Percentiles rank a stretch among this genome's conserved stretches.
Evolutionary conservation across 805 yeast genomes (phyloP).

Genomic region (Blastobotrys mokoenaii): DNA sequence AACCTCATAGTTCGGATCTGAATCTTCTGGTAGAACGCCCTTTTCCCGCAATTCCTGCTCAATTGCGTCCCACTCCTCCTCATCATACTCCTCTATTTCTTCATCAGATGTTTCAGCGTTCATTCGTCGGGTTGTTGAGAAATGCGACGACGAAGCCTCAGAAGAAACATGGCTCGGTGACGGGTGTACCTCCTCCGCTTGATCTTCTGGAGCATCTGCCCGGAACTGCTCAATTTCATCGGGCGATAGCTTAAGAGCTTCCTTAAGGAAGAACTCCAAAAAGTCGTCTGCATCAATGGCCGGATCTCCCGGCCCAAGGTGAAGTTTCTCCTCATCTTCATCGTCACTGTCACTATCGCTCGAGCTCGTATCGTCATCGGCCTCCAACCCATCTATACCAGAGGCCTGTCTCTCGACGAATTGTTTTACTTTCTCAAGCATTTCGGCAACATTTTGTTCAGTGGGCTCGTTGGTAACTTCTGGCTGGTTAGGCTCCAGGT

Average conservation of each 20-base stretch:
- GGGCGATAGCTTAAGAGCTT: conserved; percentile 42
- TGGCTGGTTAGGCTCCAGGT: background rate
- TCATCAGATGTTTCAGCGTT: background rate
- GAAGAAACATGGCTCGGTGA: no score
- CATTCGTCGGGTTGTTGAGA: no score
- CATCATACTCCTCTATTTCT: conserved; percentile 14
- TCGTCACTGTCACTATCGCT: conserved; percentile 19
- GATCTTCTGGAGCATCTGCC: conserved; percentile 12
- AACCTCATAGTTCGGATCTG: conserved; percentile 9
- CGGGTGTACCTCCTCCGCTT: background rate
- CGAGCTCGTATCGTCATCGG: conserved; percentile 16
- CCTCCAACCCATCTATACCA: conserved; percentile 8
- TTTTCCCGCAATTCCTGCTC: conserved; percentile 10
- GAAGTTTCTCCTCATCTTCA: conserved; percentile 23
- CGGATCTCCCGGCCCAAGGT: conserved; percentile 22
- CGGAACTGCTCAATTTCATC: conserved; percentile 37
- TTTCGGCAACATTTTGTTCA: conserved; percentile 5
- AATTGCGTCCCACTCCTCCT: conserved; percentile 15
- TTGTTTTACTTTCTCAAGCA: conserved; percentile 9
- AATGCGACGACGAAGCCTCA: no score
- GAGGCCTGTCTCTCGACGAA: conserved; percentile 7
- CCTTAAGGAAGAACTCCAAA: conserved; percentile 51
- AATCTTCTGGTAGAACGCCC: conserved; percentile 11
- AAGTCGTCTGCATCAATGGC: conserved; percentile 62
- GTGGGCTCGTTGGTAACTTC: conserved; percentile 1